Evolutionary conservation across 1,284 basidiomycete species (phyloP), one percentile per base, ranked within the genome.

Genomic region (Exobasidium rhododendri): DNA sequence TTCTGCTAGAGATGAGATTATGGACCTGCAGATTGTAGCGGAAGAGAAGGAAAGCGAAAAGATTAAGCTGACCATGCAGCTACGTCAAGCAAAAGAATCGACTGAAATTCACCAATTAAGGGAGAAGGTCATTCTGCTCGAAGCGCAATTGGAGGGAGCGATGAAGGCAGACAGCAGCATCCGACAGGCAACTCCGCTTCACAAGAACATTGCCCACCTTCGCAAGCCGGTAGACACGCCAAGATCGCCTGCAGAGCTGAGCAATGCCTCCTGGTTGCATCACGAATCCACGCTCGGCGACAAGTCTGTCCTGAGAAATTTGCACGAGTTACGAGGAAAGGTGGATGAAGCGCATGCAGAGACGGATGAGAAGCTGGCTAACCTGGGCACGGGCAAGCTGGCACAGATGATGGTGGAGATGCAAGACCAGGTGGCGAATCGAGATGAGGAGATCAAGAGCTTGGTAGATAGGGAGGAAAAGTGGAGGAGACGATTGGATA

Each of bases 231-330:
- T 61, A 4, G 52, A 55, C 26, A 61, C 59, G 10, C 59, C 59
- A 4, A 29, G 24, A 10, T 61, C 59, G 17, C 59, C 59, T 26
- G 56, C 40, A n/a, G 32, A 61, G 4, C 32, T 61, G 20, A 58
- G 54, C 35, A 31, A 52, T 31, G 58, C 58, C 1, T 60, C 58
- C 17, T 60, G 58, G 43, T 30, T 54, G 20, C 51, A 69, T 65
- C 67, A 67, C 50, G 67, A 74, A 20, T 70, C 72, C 24, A 72
- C 68, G n/a, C 61, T 74, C 13, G 70, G 68, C 5, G 67, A 67
- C 13, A 61, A 58, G 11, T 24, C 20, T 20, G 67, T 70, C 7
- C 60, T 66, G 5, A 65, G 69, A 47, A 60, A 62, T 17, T 66
- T 71, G 30, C 53, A 64, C 0, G 63, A 68, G 53, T 66, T 74